Conservation (phyloP, 441 rosid species). For the Erodium moschatum region DNA sequence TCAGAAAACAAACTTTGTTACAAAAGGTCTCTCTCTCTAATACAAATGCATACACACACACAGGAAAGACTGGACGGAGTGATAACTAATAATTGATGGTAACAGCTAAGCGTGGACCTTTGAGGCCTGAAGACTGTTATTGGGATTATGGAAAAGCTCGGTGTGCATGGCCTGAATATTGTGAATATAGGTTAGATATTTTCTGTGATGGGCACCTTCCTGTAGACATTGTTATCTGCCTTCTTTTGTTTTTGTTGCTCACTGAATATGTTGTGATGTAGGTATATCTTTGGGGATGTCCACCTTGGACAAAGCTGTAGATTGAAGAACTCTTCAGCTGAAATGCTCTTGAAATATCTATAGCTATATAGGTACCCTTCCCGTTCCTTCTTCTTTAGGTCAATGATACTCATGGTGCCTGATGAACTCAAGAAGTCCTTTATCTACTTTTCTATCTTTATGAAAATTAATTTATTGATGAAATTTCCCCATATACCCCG, state of each 20-base stretch:
- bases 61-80: not conserved
- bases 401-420: conserved; percentile 3
- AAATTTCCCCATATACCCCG: no score
- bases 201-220: conserved; percentile 9
- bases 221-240: not conserved
- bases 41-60: not conserved
- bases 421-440: not conserved
- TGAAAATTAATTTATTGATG: not conserved
- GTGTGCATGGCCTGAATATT: conserved; percentile 87
- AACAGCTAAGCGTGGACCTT: conserved; percentile 74
- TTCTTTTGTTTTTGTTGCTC: not conserved
- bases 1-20: conserved; percentile 57
- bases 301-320: conserved; percentile 98
- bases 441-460: not conserved
- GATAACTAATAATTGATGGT: conserved; percentile 1
- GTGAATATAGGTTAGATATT: conserved; percentile 67
- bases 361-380: conserved; percentile 36
- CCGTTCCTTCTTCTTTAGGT: conserved; percentile 17
- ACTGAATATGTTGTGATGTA: conserved; percentile 25
- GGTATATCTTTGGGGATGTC: conserved; percentile 86
- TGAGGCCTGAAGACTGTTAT: conserved; percentile 84
- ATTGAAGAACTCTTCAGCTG: conserved; percentile 62
- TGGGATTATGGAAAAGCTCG: conserved; percentile 98
- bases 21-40: conserved; percentile 49
- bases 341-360: conserved; percentile 55